These are phyloP conservation scores for Rubroboletus pulcherrimus DNA, from an alignment of 768 basidiomycete genomes.

Conservation along the genomic window DNA sequence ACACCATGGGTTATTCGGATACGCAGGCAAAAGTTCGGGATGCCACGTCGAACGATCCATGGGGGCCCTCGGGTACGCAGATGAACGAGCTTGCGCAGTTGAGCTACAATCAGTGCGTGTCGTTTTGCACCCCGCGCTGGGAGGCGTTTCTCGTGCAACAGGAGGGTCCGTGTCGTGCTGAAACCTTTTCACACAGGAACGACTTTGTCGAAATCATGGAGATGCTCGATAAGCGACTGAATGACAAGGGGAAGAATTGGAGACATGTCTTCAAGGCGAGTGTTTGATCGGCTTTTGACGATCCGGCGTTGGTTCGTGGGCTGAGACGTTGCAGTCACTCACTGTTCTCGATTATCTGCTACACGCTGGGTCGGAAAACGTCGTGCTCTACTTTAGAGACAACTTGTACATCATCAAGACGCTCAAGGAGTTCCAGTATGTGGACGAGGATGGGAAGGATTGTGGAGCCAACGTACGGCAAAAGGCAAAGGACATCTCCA, in stretches of 20 bases:
- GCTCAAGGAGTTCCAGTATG: conserved; percentile 94
- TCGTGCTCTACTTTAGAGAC: conserved; percentile 96
- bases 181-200: conserved; percentile 42
- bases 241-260: conserved; percentile 99
- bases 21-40: conserved; percentile 94
- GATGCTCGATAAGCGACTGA: conserved; percentile 97
- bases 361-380: conserved; percentile 96
- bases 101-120: conserved; percentile 89
- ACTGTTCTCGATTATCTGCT: conserved; percentile 94
- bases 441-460: conserved; percentile 95
- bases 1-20: conserved; percentile 95
- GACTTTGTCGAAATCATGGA: conserved; percentile 99
- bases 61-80: conserved; percentile 96
- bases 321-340: conserved; percentile 54
- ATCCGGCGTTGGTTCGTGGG: not conserved
- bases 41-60: conserved; percentile 96
- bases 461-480: conserved; percentile 97
- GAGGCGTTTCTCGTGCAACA: not conserved
- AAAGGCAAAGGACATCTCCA: conserved; percentile 98
- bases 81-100: conserved; percentile 99
- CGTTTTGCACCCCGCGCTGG: not conserved
- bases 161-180: not conserved
- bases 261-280: conserved; percentile 96
- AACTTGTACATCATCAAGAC: conserved; percentile 99
- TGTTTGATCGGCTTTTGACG: not conserved